These are phyloP conservation scores for Nakazawaea anatomiae DNA, from an alignment of 805 yeast genomes.

Conservation along the genomic window DNA sequence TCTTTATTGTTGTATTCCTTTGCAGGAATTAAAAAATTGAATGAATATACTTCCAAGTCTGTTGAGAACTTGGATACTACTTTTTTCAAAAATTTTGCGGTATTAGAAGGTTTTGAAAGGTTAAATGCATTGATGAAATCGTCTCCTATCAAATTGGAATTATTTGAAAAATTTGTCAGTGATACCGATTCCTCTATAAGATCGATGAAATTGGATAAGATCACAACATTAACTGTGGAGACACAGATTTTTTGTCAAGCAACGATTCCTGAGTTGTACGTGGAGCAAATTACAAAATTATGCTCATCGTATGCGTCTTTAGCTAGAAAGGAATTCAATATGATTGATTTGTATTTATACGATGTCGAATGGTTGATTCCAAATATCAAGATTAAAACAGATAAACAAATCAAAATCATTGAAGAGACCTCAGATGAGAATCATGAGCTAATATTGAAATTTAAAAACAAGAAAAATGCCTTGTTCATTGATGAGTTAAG, in stretches of 20 bases:
- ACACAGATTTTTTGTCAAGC: constrained; percentile 60
- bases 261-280: constrained; percentile 35
- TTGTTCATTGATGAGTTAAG: constrained; percentile 24
- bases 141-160: constrained; percentile 47
- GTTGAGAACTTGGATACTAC: constrained; percentile 41
- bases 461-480: constrained; percentile 2
- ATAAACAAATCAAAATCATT: neutral
- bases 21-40: constrained; percentile 58
- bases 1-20: constrained; percentile 61
- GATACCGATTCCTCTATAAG: constrained; percentile 23
- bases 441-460: constrained; percentile 1
- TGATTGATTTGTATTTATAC: constrained; percentile 54
- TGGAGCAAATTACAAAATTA: constrained; percentile 34
- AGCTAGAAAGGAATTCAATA: constrained; percentile 38
- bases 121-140: constrained; percentile 40
- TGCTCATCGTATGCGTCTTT: constrained; percentile 41
- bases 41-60: constrained; percentile 49
- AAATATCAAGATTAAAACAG: neutral
- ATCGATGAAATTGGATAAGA: constrained; percentile 30
- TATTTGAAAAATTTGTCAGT: constrained; percentile 12
- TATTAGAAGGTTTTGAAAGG: constrained; percentile 46
- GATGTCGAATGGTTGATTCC: constrained; percentile 62
- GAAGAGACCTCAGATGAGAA: constrained; percentile 17
- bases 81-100: constrained; percentile 30
- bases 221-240: constrained; percentile 45